phyloP scores from a whole-genome alignment of 1,284 basidiomycete genomes.

The Malassezia equina region DNA sequence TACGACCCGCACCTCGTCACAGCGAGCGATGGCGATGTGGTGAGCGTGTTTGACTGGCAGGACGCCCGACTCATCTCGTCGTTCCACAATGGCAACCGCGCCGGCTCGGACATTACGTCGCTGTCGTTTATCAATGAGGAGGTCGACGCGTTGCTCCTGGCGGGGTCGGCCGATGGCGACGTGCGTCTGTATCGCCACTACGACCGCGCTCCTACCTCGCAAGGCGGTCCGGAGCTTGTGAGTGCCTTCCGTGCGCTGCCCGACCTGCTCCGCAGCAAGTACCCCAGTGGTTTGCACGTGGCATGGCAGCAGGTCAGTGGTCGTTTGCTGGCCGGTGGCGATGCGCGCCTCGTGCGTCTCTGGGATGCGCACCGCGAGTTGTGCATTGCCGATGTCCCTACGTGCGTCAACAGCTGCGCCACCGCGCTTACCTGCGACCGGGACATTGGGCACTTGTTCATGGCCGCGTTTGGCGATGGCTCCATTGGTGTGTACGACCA shows the following conservation, averaged over 20 bases:
- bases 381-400: slow-evolving; percentile 70
- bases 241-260: slow-evolving; percentile 83
- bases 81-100: slow-evolving; percentile 81
- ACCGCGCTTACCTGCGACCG: slow-evolving; percentile 75
- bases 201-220: slow-evolving; percentile 39
- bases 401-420: slow-evolving; percentile 77
- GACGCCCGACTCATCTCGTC: slow-evolving; percentile 64
- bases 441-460: slow-evolving; percentile 67
- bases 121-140: slow-evolving; percentile 94
- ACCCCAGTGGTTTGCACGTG: slow-evolving; percentile 71
- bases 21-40: slow-evolving; percentile 72
- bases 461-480: slow-evolving; percentile 88
- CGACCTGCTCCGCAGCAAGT: slow-evolving; percentile 61
- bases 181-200: slow-evolving; percentile 87
- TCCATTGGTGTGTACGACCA: slow-evolving; percentile 83
- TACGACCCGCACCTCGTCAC: slow-evolving; percentile 81
- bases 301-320: slow-evolving; percentile 91
- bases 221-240: slow-evolving; percentile 62
- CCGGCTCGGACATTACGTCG: slow-evolving; percentile 72
- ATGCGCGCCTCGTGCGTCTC: slow-evolving; percentile 74
- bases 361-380: slow-evolving; percentile 94
- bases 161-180: slow-evolving; percentile 80
- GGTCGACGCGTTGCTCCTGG: slow-evolving; percentile 77
- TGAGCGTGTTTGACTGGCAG: slow-evolving; percentile 94
- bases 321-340: slow-evolving; percentile 75